Evolutionary conservation across 2,329 filamentous ascomycete species (phyloP).

Genomic region (Curvularia lunata): DNA sequence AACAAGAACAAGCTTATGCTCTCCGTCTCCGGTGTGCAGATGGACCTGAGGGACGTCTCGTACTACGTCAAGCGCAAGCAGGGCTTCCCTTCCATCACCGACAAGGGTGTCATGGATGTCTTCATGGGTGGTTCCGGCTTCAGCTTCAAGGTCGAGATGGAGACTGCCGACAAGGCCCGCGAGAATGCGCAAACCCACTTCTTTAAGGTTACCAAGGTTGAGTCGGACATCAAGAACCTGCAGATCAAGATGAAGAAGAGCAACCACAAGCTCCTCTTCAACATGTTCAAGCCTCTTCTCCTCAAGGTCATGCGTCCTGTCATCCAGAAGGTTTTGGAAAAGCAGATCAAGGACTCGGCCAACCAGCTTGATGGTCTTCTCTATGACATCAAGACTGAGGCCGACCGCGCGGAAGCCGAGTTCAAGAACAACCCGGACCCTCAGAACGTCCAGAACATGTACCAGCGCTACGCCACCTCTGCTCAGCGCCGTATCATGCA

Average conservation of each 20-base stretch:
- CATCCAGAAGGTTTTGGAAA: conserved; percentile 86
- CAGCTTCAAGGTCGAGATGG: conserved; percentile 88
- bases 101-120: conserved; percentile 88
- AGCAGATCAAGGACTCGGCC: conserved; percentile 84
- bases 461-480: conserved; percentile 80
- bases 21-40: conserved; percentile 87
- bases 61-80: conserved; percentile 96
- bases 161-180: conserved; percentile 70
- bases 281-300: conserved; percentile 83
- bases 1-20: conserved; percentile 85
- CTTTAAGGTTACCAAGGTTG: conserved; percentile 92
- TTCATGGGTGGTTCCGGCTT: conserved; percentile 86
- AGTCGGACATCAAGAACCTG: conserved; percentile 80
- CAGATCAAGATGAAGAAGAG: conserved; percentile 92
- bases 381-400: conserved; percentile 82
- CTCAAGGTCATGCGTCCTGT: conserved; percentile 83
- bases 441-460: conserved; percentile 79
- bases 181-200: conserved; percentile 74
- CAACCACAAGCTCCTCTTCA: conserved; percentile 90
- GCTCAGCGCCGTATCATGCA: conserved; percentile 75
- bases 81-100: conserved; percentile 86
- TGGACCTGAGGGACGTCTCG: conserved; percentile 78
- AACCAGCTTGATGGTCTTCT: conserved; percentile 74
- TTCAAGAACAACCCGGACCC: conserved; percentile 69
- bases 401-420: conserved; percentile 72